Evolutionary conservation across 2,329 filamentous ascomycete species (phyloP).

Genomic region (Pseudodiploospora longispora): DNA sequence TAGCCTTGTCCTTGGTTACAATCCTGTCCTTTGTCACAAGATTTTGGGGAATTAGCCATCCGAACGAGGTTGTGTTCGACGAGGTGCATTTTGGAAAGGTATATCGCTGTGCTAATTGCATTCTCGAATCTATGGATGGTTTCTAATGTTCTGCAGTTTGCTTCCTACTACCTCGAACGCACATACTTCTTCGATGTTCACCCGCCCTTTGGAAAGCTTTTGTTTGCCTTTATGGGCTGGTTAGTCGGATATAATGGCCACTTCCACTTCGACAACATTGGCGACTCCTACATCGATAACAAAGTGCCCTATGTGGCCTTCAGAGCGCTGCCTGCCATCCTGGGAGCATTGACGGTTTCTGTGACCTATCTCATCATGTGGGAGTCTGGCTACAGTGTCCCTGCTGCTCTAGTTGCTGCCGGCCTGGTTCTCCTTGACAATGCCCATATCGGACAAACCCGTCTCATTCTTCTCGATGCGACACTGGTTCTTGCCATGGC

Average conservation of each 20-base stretch:
- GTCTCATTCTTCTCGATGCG: slow-evolving; percentile 89
- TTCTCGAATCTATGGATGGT: background rate
- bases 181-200: slow-evolving; percentile 99
- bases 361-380: slow-evolving; percentile 97
- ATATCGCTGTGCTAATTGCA: slow-evolving; percentile 20
- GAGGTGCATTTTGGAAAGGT: slow-evolving; percentile 99
- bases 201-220: slow-evolving; percentile 93
- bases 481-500: slow-evolving; percentile 95
- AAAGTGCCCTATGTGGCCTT: slow-evolving; percentile 97
- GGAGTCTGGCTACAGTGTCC: slow-evolving; percentile 96
- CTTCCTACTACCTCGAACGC: slow-evolving; percentile 80
- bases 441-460: slow-evolving; percentile 92
- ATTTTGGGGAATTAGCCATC: slow-evolving; percentile 94
- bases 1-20: slow-evolving; percentile 71
- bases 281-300: slow-evolving; percentile 94
- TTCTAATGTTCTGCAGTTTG: slow-evolving; percentile 41
- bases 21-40: slow-evolving; percentile 79
- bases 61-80: slow-evolving; percentile 95
- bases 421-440: slow-evolving; percentile 91
- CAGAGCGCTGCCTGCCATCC: slow-evolving; percentile 82
- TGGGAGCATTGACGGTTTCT: slow-evolving; percentile 90
- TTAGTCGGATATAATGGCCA: slow-evolving; percentile 93
- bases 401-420: slow-evolving; percentile 80
- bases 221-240: slow-evolving; percentile 96
- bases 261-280: slow-evolving; percentile 98